Conservation (phyloP, 75 land plant species). For the Ceratopteris richardii region DNA sequence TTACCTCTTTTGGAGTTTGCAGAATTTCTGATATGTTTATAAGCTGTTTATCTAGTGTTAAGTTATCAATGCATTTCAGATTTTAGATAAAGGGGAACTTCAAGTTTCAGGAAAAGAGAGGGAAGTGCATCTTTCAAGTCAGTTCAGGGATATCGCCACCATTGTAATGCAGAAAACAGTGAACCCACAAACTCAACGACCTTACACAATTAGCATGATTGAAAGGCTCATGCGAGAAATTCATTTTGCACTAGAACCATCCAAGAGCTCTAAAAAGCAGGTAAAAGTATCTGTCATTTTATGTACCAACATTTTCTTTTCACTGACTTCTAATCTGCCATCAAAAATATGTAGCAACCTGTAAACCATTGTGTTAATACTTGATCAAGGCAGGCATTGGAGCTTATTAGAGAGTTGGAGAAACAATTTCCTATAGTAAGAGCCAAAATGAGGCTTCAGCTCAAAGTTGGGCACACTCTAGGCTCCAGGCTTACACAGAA, state of each 20-base stretch:
- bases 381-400: slow-evolving; percentile 63
- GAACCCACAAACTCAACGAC: slow-evolving; percentile 87
- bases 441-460: slow-evolving; percentile 67
- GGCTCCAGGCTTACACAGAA: slow-evolving; percentile 39
- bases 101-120: slow-evolving; percentile 98
- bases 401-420: slow-evolving; percentile 82
- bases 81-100: slow-evolving; percentile 94
- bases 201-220: slow-evolving; percentile 97
- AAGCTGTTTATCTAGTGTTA: too few relatives aligned
- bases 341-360: too few relatives aligned
- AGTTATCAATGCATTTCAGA: slow-evolving; percentile 50
- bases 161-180: slow-evolving; percentile 96
- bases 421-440: slow-evolving; percentile 83
- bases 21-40: too few relatives aligned
- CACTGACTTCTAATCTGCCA: too few relatives aligned
- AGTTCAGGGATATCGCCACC: slow-evolving; percentile 95
- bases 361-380: too few relatives aligned
- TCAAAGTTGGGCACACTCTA: slow-evolving; percentile 40
- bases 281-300: slow-evolving; percentile 17
- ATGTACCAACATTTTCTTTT: too few relatives aligned
- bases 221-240: slow-evolving; percentile 96
- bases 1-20: too few relatives aligned
- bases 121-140: slow-evolving; percentile 75
- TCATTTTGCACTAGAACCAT: slow-evolving; percentile 91
- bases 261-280: slow-evolving; percentile 90